phyloP scores from a whole-genome alignment of 352 stramenopile species.

The Phytopythium montanum region DNA sequence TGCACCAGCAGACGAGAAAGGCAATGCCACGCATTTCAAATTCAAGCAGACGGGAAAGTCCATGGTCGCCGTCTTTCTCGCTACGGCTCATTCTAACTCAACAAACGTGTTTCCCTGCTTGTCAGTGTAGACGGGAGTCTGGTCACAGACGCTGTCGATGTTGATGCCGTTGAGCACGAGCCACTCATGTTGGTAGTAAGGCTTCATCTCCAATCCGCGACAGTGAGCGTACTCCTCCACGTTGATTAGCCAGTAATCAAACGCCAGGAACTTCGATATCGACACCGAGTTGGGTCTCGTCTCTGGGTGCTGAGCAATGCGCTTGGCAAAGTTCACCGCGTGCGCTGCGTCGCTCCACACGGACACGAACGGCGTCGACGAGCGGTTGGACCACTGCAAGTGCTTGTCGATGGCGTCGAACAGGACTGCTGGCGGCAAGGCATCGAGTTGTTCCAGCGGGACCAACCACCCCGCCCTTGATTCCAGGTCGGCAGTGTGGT shows the following conservation, averaged over 20 bases:
- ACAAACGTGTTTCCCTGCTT: not conserved
- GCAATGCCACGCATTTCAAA: constrained; percentile 1
- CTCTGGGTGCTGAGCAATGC: not conserved
- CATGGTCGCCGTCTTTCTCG: not conserved
- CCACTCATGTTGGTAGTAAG: not conserved
- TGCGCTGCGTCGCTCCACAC: not conserved
- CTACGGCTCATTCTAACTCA: not conserved
- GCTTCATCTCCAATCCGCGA: not conserved
- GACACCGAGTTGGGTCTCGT: not conserved
- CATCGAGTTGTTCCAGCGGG: not conserved
- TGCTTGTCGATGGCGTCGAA: not conserved
- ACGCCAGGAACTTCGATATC: not conserved
- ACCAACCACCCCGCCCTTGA: not conserved
- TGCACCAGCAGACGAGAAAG: no score
- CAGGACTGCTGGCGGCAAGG: no score
- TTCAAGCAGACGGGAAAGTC: not conserved
- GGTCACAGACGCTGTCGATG: not conserved
- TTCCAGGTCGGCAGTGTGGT: not conserved
- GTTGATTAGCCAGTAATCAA: not conserved
- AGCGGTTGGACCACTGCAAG: not conserved
- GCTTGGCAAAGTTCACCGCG: not conserved
- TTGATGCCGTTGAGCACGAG: not conserved
- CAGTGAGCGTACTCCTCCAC: not conserved
- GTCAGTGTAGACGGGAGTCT: not conserved
- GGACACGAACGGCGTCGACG: not conserved